A percentile compares a stretch with the other conserved stretches of the same genome.
phyloP scores from a whole-genome alignment of 2,329 filamentous ascomycete genomes.

The Metarhizium brunneum region DNA sequence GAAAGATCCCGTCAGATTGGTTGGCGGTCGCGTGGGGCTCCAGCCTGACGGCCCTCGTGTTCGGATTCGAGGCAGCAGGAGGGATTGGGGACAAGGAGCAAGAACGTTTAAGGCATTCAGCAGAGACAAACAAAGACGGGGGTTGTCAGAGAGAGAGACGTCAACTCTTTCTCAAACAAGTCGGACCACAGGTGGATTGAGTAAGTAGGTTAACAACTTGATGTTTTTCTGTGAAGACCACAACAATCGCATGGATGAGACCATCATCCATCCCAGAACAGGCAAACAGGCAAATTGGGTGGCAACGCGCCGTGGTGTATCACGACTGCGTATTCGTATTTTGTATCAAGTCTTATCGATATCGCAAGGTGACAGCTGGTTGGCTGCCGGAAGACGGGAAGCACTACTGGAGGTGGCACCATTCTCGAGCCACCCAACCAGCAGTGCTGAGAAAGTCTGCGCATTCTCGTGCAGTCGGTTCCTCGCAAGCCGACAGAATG shows the following conservation, averaged over 20 bases:
- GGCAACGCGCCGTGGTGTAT: not conserved
- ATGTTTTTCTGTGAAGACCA: not conserved
- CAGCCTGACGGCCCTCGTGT: conserved; percentile 5
- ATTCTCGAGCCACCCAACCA: conserved; percentile 21
- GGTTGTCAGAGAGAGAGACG: too few relatives aligned
- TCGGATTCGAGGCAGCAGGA: conserved; percentile 4
- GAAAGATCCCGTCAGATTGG: not conserved
- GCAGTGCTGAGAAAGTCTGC: too few relatives aligned
- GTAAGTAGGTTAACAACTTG: not conserved
- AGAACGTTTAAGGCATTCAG: not conserved
- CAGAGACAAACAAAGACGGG: not conserved
- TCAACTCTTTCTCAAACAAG: not conserved
- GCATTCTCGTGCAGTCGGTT: not conserved
- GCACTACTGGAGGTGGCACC: conserved; percentile 21
- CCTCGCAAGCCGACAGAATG: not conserved
- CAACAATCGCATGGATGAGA: not conserved
- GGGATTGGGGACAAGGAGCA: not conserved
- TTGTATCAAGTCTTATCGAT: not conserved
- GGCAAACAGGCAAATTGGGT: too few relatives aligned
- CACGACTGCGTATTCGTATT: not conserved
- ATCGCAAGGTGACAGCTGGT: not conserved
- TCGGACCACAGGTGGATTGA: not conserved
- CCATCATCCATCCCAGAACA: not conserved
- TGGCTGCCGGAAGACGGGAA: conserved; percentile 22
- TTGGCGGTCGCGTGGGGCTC: conserved; percentile 2